phyloP scores from a whole-genome alignment of 768 basidiomycete species.

The Tylopilus rubrobrunneus region DNA sequence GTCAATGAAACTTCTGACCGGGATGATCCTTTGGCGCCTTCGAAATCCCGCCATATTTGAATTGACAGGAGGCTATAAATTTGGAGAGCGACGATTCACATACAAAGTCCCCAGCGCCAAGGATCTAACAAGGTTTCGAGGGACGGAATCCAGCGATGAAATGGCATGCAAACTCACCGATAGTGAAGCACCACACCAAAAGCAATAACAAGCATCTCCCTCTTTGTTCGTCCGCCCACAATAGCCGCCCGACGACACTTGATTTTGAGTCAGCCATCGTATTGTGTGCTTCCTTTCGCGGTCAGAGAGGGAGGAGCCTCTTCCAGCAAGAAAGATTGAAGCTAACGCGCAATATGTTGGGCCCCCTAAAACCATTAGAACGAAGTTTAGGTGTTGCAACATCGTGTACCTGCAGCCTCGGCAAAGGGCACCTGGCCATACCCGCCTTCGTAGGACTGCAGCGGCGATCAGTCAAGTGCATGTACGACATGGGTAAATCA shows the following conservation, averaged over 20 bases:
- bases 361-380: constrained; percentile 53
- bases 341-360: constrained; percentile 92
- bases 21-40: constrained; percentile 79
- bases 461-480: background rate
- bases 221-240: constrained; percentile 84
- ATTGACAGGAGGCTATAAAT: constrained; percentile 79
- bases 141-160: background rate
- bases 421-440: constrained; percentile 79
- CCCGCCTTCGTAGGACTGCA: constrained; percentile 87
- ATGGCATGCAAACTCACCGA: constrained; percentile 43
- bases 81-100: constrained; percentile 49
- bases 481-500: background rate
- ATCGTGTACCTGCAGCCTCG: constrained; percentile 74
- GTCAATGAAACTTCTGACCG: constrained; percentile 42
- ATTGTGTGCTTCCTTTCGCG: constrained; percentile 52
- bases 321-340: constrained; percentile 51
- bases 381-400: background rate
- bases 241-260: constrained; percentile 68
- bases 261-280: constrained; percentile 76
- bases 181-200: constrained; percentile 87
- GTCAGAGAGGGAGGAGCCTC: constrained; percentile 23
- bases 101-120: constrained; percentile 57
- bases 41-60: constrained; percentile 82
- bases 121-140: constrained; percentile 47
- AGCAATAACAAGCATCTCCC: constrained; percentile 93